Evolutionary conservation across 2,329 filamentous ascomycete genomes (phyloP).

Genomic region (Dactylellina haptotyla): DNA sequence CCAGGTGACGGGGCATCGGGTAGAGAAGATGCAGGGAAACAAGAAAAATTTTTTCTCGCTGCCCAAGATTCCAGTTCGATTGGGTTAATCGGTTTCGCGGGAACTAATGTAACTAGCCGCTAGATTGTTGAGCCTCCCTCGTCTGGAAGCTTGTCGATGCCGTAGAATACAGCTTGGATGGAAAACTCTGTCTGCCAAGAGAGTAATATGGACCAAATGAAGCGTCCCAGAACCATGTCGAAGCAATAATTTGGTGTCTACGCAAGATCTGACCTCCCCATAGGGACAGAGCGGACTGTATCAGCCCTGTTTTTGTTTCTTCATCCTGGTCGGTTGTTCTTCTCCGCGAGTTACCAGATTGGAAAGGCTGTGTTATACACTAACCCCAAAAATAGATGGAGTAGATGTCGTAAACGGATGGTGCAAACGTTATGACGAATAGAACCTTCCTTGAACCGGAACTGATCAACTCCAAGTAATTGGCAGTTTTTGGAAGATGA

Average conservation of each 20-base stretch:
- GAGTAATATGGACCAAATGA: neutral
- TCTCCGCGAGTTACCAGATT: neutral
- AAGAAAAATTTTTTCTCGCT: neutral
- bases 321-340: slow-evolving; percentile 1
- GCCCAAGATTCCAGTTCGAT: slow-evolving; percentile 12
- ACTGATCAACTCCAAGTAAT: too few species aligned
- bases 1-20: neutral
- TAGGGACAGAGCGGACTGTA: slow-evolving; percentile 19
- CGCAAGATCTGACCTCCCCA: slow-evolving; percentile 17
- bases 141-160: neutral
- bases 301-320: slow-evolving; percentile 13
- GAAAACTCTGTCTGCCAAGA: neutral
- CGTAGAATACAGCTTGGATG: neutral
- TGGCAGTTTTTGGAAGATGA: neutral
- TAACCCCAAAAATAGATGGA: slow-evolving; percentile 12
- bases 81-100: slow-evolving; percentile 7
- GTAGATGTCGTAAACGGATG: neutral
- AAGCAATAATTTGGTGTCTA: neutral
- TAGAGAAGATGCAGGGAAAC: neutral
- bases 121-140: slow-evolving; percentile 4
- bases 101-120: slow-evolving; percentile 25
- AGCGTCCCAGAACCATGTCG: neutral
- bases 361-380: neutral
- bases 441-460: slow-evolving; percentile 20
- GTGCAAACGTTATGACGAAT: neutral